Evolutionary conservation across 2,329 filamentous ascomycete genomes (phyloP).

Genomic region (Calonectria crousiana): DNA sequence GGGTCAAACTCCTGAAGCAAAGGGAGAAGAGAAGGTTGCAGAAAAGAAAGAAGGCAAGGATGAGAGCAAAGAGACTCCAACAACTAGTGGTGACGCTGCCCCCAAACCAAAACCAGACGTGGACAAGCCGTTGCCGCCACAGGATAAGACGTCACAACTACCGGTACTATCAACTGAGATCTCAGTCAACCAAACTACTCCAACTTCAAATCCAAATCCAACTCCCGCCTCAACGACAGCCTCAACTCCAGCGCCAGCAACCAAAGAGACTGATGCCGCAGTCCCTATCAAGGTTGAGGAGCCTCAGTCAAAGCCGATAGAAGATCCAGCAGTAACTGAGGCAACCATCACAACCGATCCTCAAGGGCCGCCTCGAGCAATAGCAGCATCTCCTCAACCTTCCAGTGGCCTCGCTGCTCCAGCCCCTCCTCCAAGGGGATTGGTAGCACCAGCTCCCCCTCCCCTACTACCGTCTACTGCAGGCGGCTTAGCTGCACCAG

Average conservation of each 20-base stretch:
- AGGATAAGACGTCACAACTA: constrained; percentile 16
- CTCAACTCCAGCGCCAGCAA: not conserved
- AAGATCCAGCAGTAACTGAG: constrained; percentile 7
- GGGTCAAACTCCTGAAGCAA: constrained; percentile 16
- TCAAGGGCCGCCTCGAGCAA: constrained; percentile 24
- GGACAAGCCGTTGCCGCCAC: constrained; percentile 4
- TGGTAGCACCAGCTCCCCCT: constrained; percentile 25
- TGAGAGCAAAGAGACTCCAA: constrained; percentile 2
- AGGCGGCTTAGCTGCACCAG: constrained; percentile 24
- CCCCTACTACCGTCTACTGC: constrained; percentile 22
- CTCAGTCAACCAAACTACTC: not conserved
- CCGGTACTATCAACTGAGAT: not conserved
- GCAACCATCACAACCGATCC: constrained; percentile 14
- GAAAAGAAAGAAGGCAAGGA: constrained; percentile 20
- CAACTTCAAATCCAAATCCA: not conserved
- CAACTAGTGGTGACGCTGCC: not conserved
- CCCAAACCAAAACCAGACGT: constrained; percentile 23
- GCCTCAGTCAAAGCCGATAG: constrained; percentile 6
- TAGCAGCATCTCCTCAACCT: constrained; percentile 39
- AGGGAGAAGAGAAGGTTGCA: constrained; percentile 32
- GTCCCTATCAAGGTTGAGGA: constrained; percentile 19
- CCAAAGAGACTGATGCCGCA: constrained; percentile 8
- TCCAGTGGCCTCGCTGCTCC: constrained; percentile 40
- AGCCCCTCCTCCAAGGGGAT: constrained; percentile 3
- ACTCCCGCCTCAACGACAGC: not conserved